These are phyloP conservation scores for Mycena kentingensis DNA, from an alignment of 768 basidiomycete genomes.

Conservation along the genomic window DNA sequence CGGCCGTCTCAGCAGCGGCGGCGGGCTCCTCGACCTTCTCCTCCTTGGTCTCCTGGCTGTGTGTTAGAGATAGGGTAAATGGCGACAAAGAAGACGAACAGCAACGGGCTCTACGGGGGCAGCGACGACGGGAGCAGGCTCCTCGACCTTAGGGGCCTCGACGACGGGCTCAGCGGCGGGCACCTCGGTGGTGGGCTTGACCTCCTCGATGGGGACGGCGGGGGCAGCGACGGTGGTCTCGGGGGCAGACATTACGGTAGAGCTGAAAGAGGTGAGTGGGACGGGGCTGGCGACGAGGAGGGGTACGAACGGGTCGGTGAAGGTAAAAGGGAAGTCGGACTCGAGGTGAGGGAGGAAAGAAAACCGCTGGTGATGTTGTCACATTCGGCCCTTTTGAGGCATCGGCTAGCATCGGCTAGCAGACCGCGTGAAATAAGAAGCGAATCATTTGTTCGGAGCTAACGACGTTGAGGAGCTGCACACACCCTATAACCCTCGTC, in stretches of 20 bases:
- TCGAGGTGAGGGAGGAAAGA: background rate
- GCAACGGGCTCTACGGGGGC: background rate
- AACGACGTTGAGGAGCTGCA: too few relatives aligned
- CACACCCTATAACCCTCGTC: too few relatives aligned
- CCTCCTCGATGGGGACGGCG: conserved; percentile 54
- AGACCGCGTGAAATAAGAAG: too few relatives aligned
- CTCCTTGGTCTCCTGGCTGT: too few relatives aligned
- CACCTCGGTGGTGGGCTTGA: conserved; percentile 49
- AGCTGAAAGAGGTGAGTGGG: conserved; percentile 41
- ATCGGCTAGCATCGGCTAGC: too few relatives aligned
- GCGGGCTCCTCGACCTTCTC: conserved; percentile 21
- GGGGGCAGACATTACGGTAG: conserved; percentile 83
- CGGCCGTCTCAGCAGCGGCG: conserved; percentile 42
- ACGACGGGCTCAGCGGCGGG: conserved; percentile 38
- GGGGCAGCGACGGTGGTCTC: conserved; percentile 51
- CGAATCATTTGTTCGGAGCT: too few relatives aligned
- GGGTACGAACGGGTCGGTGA: background rate
- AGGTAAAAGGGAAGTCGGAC: background rate
- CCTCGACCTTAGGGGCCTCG: conserved; percentile 47
- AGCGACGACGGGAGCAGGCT: conserved; percentile 34
- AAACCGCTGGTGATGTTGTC: background rate
- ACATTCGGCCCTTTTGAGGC: too few relatives aligned
- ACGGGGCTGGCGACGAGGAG: conserved; percentile 6
- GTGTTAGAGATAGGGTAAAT: conserved; percentile 9
- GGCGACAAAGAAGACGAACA: conserved; percentile 8